phyloP scores from a whole-genome alignment of 2,329 filamentous ascomycete genomes.

The Hirsutella thompsonii region DNA sequence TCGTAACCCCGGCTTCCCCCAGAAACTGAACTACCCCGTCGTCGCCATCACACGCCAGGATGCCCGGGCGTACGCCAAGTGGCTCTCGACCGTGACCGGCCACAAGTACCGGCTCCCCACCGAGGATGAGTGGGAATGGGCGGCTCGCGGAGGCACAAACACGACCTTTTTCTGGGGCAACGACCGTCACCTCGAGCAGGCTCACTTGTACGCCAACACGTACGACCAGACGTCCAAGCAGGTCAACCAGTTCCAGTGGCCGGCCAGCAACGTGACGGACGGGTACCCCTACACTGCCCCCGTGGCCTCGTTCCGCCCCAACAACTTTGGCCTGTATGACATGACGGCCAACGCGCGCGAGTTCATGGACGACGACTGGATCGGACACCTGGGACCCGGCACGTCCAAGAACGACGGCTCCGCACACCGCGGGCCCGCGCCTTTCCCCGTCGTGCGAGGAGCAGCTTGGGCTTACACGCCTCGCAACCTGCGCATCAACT shows the following conservation, averaged over 20 bases:
- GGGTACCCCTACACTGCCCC: slow-evolving; percentile 5
- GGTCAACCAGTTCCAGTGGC: slow-evolving; percentile 5
- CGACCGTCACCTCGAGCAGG: slow-evolving; percentile 1
- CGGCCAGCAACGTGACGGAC: slow-evolving; percentile 2
- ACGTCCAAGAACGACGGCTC: slow-evolving; percentile 2
- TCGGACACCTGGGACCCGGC: neutral
- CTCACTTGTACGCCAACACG: slow-evolving; percentile 5
- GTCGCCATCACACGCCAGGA: slow-evolving; percentile 6
- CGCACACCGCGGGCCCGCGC: slow-evolving; percentile 3
- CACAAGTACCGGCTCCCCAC: slow-evolving; percentile 5
- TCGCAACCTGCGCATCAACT: slow-evolving; percentile 6
- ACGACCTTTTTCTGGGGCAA: slow-evolving; percentile 7
- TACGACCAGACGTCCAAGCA: slow-evolving; percentile 4
- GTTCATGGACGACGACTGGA: slow-evolving; percentile 5
- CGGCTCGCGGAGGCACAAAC: slow-evolving; percentile 6
- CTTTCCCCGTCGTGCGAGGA: slow-evolving; percentile 5
- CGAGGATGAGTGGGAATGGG: slow-evolving; percentile 9
- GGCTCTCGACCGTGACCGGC: slow-evolving; percentile 6
- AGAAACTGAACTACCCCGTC: slow-evolving; percentile 3
- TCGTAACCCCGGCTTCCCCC: slow-evolving; percentile 5
- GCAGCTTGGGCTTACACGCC: slow-evolving; percentile 6
- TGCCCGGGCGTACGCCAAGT: slow-evolving; percentile 6
- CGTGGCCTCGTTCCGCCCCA: slow-evolving; percentile 6
- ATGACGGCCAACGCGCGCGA: slow-evolving; percentile 6
- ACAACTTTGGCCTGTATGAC: slow-evolving; percentile 6